Evolutionary conservation across 345 rosid genomes (phyloP).

Genomic region (Dimocarpus longan): DNA sequence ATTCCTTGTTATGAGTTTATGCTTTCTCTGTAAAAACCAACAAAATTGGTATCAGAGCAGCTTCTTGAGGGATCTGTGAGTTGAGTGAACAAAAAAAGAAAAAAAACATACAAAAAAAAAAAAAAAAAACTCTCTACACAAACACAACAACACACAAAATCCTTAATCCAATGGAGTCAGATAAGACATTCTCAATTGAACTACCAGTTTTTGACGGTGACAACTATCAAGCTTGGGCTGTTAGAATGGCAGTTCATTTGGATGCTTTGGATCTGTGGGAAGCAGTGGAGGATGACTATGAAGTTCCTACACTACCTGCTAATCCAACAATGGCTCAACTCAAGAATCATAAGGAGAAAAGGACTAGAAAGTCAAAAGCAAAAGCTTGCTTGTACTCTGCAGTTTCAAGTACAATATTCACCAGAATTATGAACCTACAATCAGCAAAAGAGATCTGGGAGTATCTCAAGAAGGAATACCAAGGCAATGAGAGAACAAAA

Average conservation of each 20-base stretch:
- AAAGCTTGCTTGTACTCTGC: neutral
- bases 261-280: slow-evolving; percentile 16
- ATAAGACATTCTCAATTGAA: neutral
- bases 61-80: too few relatives aligned
- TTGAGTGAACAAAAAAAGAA: too few relatives aligned
- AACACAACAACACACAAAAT: too few relatives aligned
- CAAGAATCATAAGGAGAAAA: slow-evolving; percentile 19
- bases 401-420: slow-evolving; percentile 6
- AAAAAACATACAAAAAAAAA: too few relatives aligned
- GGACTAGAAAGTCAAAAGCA: slow-evolving; percentile 8
- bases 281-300: slow-evolving; percentile 14
- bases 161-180: too few relatives aligned
- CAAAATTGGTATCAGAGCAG: too few relatives aligned
- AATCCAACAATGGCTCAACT: slow-evolving; percentile 18
- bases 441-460: slow-evolving; percentile 20
- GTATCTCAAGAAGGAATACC: slow-evolving; percentile 19
- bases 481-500: neutral
- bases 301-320: neutral
- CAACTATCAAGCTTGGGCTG: slow-evolving; percentile 1
- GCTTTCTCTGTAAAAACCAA: too few relatives aligned
- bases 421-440: neutral
- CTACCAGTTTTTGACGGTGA: neutral
- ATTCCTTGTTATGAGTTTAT: too few relatives aligned
- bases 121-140: too few relatives aligned
- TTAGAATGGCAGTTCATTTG: slow-evolving; percentile 6